These are phyloP conservation scores for Cornus suecica DNA, from an alignment of 148 eudicot species.

Conservation along the genomic window DNA sequence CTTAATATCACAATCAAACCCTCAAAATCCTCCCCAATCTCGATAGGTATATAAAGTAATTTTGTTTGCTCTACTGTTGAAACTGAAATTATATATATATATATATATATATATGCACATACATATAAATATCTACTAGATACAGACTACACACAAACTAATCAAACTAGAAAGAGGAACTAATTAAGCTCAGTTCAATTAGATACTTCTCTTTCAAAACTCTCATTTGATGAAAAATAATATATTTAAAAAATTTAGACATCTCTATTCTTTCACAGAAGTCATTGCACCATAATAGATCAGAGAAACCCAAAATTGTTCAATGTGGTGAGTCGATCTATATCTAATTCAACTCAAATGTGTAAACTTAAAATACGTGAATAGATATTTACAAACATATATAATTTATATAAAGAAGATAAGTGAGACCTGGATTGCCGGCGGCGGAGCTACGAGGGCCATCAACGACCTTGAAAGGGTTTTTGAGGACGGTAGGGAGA, in stretches of 20 bases:
- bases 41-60: too few species aligned
- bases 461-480: slow-evolving; percentile 58
- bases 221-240: not conserved
- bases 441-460: slow-evolving; percentile 96
- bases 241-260: not conserved
- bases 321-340: too few species aligned
- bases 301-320: slow-evolving; percentile 11
- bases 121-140: too few species aligned
- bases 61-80: too few species aligned
- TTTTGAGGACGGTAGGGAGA: slow-evolving; percentile 70
- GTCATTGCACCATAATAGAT: not conserved
- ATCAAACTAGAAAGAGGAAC: not conserved
- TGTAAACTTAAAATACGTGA: not conserved
- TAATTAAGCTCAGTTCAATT: not conserved
- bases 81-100: too few species aligned
- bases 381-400: not conserved
- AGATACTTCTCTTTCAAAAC: not conserved
- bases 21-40: not conserved
- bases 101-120: too few species aligned
- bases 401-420: not conserved
- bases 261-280: not conserved
- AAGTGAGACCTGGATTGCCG: slow-evolving; percentile 72
- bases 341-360: not conserved
- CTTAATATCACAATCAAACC: slow-evolving; percentile 11
- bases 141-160: too few species aligned